Conservation (phyloP, 805 yeast species). For the Debaryomyces prosopidis region DNA sequence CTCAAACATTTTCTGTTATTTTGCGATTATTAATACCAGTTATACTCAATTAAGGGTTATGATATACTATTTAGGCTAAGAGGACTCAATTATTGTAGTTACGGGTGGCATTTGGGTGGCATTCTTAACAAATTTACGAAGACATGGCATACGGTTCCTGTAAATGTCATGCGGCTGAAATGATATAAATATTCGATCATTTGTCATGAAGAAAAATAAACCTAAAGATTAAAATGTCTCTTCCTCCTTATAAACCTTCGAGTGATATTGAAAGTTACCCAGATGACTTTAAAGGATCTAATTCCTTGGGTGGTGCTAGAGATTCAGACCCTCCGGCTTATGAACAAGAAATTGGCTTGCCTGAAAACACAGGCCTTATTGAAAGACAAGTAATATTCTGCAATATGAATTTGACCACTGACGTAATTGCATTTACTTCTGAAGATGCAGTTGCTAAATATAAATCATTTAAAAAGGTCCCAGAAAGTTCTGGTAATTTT, state of each 20-base stretch:
- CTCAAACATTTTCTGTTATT: too few relatives aligned
- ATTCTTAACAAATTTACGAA: too few relatives aligned
- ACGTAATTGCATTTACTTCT: not conserved
- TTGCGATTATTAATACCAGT: too few relatives aligned
- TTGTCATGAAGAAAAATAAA: not conserved
- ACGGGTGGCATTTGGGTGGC: too few relatives aligned
- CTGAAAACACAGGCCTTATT: not conserved
- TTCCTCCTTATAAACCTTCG: not conserved
- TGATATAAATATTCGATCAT: not conserved
- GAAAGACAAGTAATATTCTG: not conserved
- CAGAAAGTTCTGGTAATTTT: not conserved
- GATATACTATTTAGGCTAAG: too few relatives aligned
- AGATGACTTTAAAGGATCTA: not conserved
- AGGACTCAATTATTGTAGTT: too few relatives aligned
- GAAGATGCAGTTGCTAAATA: not conserved
- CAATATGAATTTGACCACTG: not conserved
- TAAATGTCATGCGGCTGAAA: too few relatives aligned
- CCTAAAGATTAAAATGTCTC: not conserved
- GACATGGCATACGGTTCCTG: too few relatives aligned
- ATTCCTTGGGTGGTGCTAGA: not conserved
- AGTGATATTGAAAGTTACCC: not conserved
- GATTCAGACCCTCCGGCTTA: too few relatives aligned
- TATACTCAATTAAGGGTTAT: too few relatives aligned
- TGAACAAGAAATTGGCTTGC: too few relatives aligned
- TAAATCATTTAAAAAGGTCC: not conserved